Percentiles rank a stretch among this genome's conserved stretches.
Conservation (phyloP, 2,329 filamentous ascomycete species). For the Ustulina deusta region DNA sequence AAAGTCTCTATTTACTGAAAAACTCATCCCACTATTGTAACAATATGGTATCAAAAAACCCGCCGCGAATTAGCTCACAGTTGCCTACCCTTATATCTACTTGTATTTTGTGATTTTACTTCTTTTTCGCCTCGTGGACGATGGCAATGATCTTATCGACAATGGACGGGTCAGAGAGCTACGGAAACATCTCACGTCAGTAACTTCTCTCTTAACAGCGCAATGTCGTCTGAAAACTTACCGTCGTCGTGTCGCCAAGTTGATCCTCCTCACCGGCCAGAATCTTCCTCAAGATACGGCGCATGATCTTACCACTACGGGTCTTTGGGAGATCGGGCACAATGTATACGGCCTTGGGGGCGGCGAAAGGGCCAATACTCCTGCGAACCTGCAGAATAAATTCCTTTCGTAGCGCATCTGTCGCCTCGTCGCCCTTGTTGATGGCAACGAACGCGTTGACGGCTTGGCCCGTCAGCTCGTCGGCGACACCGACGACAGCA, state of each 20-base stretch:
- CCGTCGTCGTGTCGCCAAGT: constrained; percentile 90
- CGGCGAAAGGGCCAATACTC: constrained; percentile 96
- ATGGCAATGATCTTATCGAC: constrained; percentile 89
- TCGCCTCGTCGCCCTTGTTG: constrained; percentile 83
- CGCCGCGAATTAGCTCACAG: constrained; percentile 27
- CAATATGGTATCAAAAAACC: constrained; percentile 42
- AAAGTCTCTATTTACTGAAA: constrained; percentile 28
- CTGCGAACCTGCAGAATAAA: constrained; percentile 94
- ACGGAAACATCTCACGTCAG: constrained; percentile 31
- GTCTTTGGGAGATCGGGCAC: constrained; percentile 98
- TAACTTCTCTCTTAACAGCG: neutral
- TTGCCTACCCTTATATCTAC: constrained; percentile 30
- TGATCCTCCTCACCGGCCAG: constrained; percentile 97
- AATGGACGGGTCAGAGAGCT: constrained; percentile 90
- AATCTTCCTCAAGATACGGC: constrained; percentile 96
- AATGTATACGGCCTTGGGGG: constrained; percentile 91
- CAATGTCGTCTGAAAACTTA: constrained; percentile 61
- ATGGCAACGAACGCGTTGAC: constrained; percentile 97
- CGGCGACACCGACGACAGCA: constrained; percentile 90
- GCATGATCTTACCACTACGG: constrained; percentile 98
- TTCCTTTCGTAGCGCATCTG: constrained; percentile 89
- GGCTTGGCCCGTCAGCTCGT: constrained; percentile 95
- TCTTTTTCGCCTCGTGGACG: constrained; percentile 74
- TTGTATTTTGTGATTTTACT: constrained; percentile 53
- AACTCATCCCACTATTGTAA: constrained; percentile 32